These are phyloP conservation scores for Mortierella sp. DNA, from an alignment of 371 early-diverging fungal genomes.

Conservation along the genomic window DNA sequence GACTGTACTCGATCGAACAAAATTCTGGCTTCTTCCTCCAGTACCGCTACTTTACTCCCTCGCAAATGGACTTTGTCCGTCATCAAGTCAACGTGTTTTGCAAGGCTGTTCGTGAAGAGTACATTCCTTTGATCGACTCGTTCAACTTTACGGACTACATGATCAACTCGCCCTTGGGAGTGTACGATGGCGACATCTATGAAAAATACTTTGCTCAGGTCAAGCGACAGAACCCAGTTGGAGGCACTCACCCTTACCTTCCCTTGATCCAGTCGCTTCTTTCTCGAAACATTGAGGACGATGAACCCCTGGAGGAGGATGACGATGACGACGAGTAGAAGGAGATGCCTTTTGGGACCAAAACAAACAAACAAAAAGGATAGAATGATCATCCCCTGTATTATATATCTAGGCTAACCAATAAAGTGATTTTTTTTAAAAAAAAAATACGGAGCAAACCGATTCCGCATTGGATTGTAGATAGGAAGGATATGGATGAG, in stretches of 20 bases:
- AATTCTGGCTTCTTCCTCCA: conserved; percentile 86
- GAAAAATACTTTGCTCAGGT: conserved; percentile 85
- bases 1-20: conserved; percentile 79
- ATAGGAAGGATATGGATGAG: too few species aligned
- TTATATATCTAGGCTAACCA: too few species aligned
- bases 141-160: conserved; percentile 86
- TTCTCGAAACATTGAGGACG: conserved; percentile 59
- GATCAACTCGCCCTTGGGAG: conserved; percentile 88
- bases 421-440: too few species aligned
- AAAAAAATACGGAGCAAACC: too few species aligned
- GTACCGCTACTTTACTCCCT: conserved; percentile 76
- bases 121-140: conserved; percentile 85
- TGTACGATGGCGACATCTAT: conserved; percentile 86
- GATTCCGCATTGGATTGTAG: too few species aligned
- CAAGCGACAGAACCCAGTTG: conserved; percentile 72
- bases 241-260: conserved; percentile 78
- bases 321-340: conserved; percentile 56
- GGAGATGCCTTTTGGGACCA: too few species aligned
- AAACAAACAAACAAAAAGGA: too few species aligned
- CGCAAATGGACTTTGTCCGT: conserved; percentile 71
- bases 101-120: conserved; percentile 73
- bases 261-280: conserved; percentile 82
- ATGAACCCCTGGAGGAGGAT: conserved; percentile 57
- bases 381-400: too few species aligned
- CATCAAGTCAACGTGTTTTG: conserved; percentile 68